Evolutionary conservation across 2,329 filamentous ascomycete species (phyloP).

Genomic region (Neonectria coccinea): DNA sequence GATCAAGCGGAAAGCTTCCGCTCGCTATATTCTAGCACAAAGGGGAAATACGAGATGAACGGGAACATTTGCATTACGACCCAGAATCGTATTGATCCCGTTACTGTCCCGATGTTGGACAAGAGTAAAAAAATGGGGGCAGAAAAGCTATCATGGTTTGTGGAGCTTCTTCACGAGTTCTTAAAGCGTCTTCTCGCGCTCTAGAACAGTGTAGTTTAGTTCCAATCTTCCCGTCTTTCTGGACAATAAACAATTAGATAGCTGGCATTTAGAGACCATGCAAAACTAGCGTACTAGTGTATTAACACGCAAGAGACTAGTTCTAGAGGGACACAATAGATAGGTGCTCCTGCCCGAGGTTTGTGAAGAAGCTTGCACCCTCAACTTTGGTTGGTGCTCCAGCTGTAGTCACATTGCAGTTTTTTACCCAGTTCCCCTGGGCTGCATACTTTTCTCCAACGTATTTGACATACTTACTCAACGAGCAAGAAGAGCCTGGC

Average conservation of each 20-base stretch:
- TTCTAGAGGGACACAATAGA: conserved; percentile 31
- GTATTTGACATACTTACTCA: conserved; percentile 59
- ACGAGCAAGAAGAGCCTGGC: conserved; percentile 64
- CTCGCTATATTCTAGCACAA: background rate
- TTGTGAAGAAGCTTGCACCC: conserved; percentile 63
- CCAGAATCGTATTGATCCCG: background rate
- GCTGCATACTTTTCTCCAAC: conserved; percentile 43
- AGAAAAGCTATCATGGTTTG: too few relatives aligned
- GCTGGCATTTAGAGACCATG: too few relatives aligned
- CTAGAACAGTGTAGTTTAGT: too few relatives aligned
- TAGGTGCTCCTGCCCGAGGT: conserved; percentile 56
- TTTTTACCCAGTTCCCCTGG: conserved; percentile 62
- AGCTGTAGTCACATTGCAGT: conserved; percentile 59
- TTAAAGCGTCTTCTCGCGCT: too few relatives aligned
- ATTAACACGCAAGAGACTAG: too few relatives aligned
- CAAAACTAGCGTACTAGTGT: too few relatives aligned
- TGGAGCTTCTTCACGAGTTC: too few relatives aligned
- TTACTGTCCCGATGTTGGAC: background rate
- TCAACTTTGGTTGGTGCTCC: conserved; percentile 55
- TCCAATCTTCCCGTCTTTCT: too few relatives aligned
- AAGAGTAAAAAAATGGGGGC: too few relatives aligned
- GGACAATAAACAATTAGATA: too few relatives aligned
- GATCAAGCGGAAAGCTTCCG: conserved; percentile 4
- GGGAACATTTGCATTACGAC: conserved; percentile 4
- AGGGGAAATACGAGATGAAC: background rate